These are phyloP conservation scores for Moesziomyces sp. DNA, from an alignment of 1,284 basidiomycete genomes.

Conservation along the genomic window DNA sequence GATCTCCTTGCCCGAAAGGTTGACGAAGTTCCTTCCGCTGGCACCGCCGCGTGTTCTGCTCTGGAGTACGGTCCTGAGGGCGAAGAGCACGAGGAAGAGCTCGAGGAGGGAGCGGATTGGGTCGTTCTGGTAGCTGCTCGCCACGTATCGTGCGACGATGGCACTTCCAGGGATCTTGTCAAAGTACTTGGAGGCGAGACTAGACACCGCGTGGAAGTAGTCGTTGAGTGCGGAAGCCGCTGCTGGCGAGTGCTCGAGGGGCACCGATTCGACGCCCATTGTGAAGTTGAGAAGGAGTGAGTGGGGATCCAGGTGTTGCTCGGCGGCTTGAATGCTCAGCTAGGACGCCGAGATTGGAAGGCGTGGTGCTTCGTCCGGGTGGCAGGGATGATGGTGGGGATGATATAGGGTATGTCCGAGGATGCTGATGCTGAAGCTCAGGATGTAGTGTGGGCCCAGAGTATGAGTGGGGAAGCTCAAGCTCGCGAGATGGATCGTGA, in stretches of 20 bases:
- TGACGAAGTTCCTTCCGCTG: conserved; percentile 85
- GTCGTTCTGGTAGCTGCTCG: conserved; percentile 77
- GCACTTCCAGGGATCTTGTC: conserved; percentile 82
- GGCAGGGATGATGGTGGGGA: neutral
- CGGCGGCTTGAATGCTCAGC: neutral
- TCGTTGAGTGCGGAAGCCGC: conserved; percentile 28
- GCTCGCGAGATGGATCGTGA: neutral
- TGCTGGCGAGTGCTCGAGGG: conserved; percentile 22
- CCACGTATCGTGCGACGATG: conserved; percentile 89
- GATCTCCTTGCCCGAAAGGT: conserved; percentile 93
- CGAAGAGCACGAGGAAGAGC: conserved; percentile 85
- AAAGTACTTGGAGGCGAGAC: conserved; percentile 47
- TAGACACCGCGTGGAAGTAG: conserved; percentile 24
- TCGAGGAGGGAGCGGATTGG: conserved; percentile 92
- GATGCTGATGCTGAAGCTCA: no score
- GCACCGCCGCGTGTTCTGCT: conserved; percentile 87
- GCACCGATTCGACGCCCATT: conserved; percentile 21
- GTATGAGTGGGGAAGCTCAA: neutral
- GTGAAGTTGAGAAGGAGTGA: neutral
- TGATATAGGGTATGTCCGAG: neutral
- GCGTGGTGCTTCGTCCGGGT: neutral
- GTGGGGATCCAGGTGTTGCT: no score
- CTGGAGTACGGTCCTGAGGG: conserved; percentile 85
- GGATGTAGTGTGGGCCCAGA: no score
- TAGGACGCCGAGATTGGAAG: neutral